phyloP scores from a whole-genome alignment of 345 rosid species.

The Bretschneidera sinensis region DNA sequence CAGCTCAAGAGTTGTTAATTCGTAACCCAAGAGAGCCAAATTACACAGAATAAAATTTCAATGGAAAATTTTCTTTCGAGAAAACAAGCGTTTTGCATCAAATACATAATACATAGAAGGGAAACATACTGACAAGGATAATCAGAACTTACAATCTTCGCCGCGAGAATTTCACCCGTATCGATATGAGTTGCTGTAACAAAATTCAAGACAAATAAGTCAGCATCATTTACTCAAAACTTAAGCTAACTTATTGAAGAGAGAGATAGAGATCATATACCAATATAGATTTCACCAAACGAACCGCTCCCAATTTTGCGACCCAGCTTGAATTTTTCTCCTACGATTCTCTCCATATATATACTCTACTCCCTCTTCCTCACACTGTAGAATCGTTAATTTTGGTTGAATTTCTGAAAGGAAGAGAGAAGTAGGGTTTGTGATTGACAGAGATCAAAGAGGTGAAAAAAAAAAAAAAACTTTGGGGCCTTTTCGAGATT shows the following conservation, averaged over 20 bases:
- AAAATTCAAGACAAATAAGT: background rate
- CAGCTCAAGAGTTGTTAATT: constrained; percentile 1
- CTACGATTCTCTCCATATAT: constrained; percentile 51
- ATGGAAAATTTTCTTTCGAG: too few relatives aligned
- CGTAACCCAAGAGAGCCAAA: background rate
- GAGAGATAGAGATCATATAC: constrained; percentile 17
- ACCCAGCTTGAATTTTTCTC: constrained; percentile 54
- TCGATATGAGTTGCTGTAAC: constrained; percentile 57
- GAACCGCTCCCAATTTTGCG: constrained; percentile 77
- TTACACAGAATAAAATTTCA: background rate
- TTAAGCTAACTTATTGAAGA: background rate
- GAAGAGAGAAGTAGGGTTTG: constrained; percentile 13
- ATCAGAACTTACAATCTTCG: constrained; percentile 54
- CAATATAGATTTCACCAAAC: constrained; percentile 67
- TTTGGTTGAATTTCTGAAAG: constrained; percentile 3
- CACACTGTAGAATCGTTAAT: background rate
- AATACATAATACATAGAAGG: too few relatives aligned
- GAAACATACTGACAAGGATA: too few relatives aligned
- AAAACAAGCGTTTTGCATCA: too few relatives aligned
- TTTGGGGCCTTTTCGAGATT: too few relatives aligned
- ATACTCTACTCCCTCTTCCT: background rate
- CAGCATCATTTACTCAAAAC: background rate
- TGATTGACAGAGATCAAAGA: background rate
- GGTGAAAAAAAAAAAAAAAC: too few relatives aligned
- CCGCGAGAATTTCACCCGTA: constrained; percentile 58